Evolutionary conservation across 345 rosid species (phyloP), one percentile per base, ranked within the genome.

Genomic region (Eucalyptus pauciflora): DNA sequence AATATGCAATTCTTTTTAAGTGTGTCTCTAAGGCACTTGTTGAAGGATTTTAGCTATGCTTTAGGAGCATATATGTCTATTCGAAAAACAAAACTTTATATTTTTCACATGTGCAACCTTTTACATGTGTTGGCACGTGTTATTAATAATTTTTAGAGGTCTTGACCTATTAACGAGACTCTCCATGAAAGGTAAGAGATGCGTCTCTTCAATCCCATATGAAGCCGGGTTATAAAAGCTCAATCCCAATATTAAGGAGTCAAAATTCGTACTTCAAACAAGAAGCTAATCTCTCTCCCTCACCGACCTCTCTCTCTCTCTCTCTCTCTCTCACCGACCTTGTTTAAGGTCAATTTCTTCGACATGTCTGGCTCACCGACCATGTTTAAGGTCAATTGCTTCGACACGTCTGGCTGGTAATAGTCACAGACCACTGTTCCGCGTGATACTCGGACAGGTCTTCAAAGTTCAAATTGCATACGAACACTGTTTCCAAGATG

Each of bases 21-120:
- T 4, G 5, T 14, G 10, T n/a, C 41, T n/a, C 5, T 64, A 4
- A 64, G 5, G 37, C 10, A 64, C 37, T 64, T 0, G 0, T 64
- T 5, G 7, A 25, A 27, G 4, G n/a, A 25, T 60, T 60, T 12
- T 25, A 11, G 14, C 31, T 27, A 27, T 62, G 33, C 16, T 27
- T 29, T 29, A 62, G 8, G 11, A 6, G n/a, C 33, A 62, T 62
- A 62, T 25, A 62, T 62, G n/a, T 20, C 58, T 52, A 52, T 52
- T 52, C 13, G 29, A 56, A 56, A 29, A 27, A 6, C 33, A 6
- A 27, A 29, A 29, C 33, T 62, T 6, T 29, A 27, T 62, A 27
- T 13, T 12, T 62, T 62, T 13, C 31, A 29, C n/a, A 62, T 27
- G 69, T 12, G 33, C 69, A 62, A 29, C 33, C 31, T 62, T 3